Evolutionary conservation across 2,329 filamentous ascomycete genomes (phyloP).

Genomic region (Hypoxylon sp.): DNA sequence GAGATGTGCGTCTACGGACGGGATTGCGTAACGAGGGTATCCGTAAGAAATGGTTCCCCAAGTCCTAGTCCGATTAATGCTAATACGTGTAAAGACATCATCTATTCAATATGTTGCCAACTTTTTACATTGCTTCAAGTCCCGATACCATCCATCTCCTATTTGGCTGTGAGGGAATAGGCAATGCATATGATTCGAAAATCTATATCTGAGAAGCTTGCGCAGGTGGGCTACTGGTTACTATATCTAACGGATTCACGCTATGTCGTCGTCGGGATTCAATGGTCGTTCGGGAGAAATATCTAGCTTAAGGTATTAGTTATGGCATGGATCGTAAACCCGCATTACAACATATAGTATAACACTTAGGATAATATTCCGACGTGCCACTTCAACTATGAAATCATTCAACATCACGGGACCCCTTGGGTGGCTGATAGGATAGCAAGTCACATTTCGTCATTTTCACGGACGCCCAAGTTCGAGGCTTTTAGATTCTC

Average conservation of each 20-base stretch:
- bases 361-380: neutral
- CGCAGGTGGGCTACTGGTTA: neutral
- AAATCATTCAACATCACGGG: neutral
- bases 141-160: neutral
- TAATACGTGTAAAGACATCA: neutral
- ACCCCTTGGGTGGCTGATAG: neutral
- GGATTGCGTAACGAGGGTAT: neutral
- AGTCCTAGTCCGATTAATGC: neutral
- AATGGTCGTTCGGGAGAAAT: neutral
- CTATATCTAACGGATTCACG: neutral
- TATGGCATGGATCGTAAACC: neutral
- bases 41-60: neutral
- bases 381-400: neutral
- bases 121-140: neutral
- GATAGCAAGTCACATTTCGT: neutral
- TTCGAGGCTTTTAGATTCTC: neutral
- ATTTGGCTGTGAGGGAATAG: neutral
- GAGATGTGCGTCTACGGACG: neutral
- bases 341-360: neutral
- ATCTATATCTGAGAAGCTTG: neutral
- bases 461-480: neutral
- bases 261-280: neutral
- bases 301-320: neutral
- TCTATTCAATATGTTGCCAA: neutral
- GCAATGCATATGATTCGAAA: neutral